Evolutionary conservation across 768 basidiomycete species (phyloP), one percentile per base, ranked within the genome.

Genomic region (Scleroderma bovista): DNA sequence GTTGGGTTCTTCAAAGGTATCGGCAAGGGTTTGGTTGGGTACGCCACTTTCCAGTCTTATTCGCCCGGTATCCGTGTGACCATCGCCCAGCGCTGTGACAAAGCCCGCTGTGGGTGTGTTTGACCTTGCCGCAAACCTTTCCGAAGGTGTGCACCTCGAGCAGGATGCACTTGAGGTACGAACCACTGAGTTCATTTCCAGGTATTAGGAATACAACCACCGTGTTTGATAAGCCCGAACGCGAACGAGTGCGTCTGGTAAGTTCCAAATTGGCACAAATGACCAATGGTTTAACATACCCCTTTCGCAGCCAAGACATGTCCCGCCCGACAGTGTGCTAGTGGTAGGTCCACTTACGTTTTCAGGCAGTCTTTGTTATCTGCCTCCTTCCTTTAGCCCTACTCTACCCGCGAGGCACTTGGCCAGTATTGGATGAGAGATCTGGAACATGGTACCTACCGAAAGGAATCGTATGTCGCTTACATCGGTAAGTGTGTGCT

Each of bases 351-450:
- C 24, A 29, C 19, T 34, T 34, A 3, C 32, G 20, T 38, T 22
- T 36, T 36, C 40, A 36, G 32, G 12, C 7, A 24, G 43, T 33
- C 44, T 41, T 44, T 19, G 49, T n/a, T 19, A 36, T 33, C 3
- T 36, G 26, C 4, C 26, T 29, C 26, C 52, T 36, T 29, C 16
- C 22, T 47, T 47, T 47, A 95, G 91, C 83, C 95, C 1, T 98
- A 89, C 69, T 88, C 89, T 44, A 78, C 80, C 32, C 84, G 93
- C 6, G 94, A 96, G 65, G 91, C 94, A 0, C 70, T 89, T 8
- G 96, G 96, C 6, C 96, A 98, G 68, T 91, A 86, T 58, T 98
- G 96, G 95, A 85, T 98, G 77, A 90, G 83, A 69, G 95, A 97
- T 62, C 68, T 98, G 15, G 91, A 93, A 56, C 83, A 90, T 51